phyloP scores from a whole-genome alignment of 371 early-diverging fungal species.

The Mortierella sp. region DNA sequence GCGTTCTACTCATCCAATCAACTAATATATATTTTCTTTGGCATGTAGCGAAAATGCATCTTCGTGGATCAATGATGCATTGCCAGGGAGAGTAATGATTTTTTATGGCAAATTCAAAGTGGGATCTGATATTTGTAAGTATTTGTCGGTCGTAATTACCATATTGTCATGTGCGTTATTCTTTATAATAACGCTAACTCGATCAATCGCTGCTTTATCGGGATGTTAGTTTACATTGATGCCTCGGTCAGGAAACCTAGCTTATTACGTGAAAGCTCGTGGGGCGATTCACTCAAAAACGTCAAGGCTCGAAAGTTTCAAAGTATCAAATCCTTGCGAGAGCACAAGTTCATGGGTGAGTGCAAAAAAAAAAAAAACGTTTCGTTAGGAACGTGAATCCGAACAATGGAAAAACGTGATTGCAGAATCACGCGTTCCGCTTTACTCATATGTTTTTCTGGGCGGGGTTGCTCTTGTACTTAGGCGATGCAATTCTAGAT shows the following conservation, averaged over 20 bases:
- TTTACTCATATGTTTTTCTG: background rate
- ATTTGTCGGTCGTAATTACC: background rate
- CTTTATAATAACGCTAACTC: background rate
- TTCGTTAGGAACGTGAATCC: no score
- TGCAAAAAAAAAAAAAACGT: background rate
- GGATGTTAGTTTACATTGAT: constrained; percentile 14
- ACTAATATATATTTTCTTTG: background rate
- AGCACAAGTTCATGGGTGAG: constrained; percentile 35
- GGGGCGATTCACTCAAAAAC: constrained; percentile 12
- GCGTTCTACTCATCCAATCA: background rate
- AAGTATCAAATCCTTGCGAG: constrained; percentile 17
- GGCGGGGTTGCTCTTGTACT: background rate
- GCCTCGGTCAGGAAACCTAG: constrained; percentile 8
- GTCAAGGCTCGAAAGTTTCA: constrained; percentile 12
- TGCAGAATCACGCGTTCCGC: background rate
- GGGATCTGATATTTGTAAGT: constrained; percentile 18
- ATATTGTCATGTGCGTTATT: background rate
- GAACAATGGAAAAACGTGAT: background rate
- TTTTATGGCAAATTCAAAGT: constrained; percentile 23
- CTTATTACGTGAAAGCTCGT: constrained; percentile 15
- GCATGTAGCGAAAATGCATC: background rate
- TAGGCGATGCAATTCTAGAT: constrained; percentile 24
- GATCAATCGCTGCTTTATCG: background rate
- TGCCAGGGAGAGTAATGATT: constrained; percentile 18
- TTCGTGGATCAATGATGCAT: constrained; percentile 11